phyloP scores from a whole-genome alignment of 2,329 filamentous ascomycete genomes.

The Colletotrichum cordylinicola region DNA sequence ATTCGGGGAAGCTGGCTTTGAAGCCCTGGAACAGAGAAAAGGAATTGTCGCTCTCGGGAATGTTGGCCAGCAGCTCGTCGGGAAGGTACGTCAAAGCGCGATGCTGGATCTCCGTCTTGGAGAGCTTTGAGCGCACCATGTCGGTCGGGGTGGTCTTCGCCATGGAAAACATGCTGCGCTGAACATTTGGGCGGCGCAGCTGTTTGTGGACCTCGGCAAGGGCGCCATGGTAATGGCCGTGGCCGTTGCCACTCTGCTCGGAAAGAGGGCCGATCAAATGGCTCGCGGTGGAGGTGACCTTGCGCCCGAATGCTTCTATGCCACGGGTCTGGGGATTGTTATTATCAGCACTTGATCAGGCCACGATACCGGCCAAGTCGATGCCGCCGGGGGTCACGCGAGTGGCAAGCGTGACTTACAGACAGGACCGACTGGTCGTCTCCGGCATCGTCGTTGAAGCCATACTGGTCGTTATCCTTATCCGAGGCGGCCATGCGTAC shows the following conservation, averaged over 20 bases:
- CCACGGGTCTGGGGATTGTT: slow-evolving; percentile 71
- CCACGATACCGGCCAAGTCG: slow-evolving; percentile 23
- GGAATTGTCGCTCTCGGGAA: slow-evolving; percentile 82
- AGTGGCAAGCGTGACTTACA: slow-evolving; percentile 29
- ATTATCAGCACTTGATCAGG: not conserved
- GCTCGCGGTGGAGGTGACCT: slow-evolving; percentile 91
- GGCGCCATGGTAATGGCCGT: slow-evolving; percentile 76
- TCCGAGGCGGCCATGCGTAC: slow-evolving; percentile 46
- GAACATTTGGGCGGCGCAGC: slow-evolving; percentile 80
- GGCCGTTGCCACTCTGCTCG: slow-evolving; percentile 52
- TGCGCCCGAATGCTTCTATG: slow-evolving; percentile 90
- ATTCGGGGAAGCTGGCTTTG: slow-evolving; percentile 81
- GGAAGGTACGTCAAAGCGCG: slow-evolving; percentile 87
- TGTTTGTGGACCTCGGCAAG: slow-evolving; percentile 91
- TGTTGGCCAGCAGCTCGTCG: slow-evolving; percentile 87
- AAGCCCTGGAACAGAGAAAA: slow-evolving; percentile 98
- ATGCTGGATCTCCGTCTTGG: slow-evolving; percentile 90
- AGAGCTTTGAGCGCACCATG: slow-evolving; percentile 89
- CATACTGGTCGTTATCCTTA: slow-evolving; percentile 47
- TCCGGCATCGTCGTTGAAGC: slow-evolving; percentile 52
- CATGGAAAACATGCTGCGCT: slow-evolving; percentile 90
- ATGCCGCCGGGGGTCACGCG: not conserved
- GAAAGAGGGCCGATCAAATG: slow-evolving; percentile 79
- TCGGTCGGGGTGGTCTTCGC: slow-evolving; percentile 92
- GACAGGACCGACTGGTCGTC: slow-evolving; percentile 54